A percentile compares a stretch with the other conserved stretches of the same genome.
Evolutionary conservation across 257 asterid species (phyloP).

Genomic region (Phtheirospermum japonicum): DNA sequence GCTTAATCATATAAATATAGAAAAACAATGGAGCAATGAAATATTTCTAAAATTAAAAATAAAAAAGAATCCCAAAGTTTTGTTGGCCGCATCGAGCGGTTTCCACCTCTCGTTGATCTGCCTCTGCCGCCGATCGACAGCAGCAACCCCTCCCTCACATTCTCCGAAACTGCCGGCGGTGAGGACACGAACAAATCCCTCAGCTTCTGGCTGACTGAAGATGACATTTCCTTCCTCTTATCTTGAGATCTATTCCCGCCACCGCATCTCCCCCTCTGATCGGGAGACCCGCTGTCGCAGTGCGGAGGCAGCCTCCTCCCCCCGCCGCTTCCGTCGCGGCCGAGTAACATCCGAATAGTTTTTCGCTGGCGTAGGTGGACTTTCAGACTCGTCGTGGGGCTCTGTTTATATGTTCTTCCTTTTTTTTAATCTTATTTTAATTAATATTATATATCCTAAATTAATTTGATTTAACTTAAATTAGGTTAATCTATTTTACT

Average conservation of each 20-base stretch:
- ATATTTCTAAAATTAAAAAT: no score
- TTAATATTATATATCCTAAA: no score
- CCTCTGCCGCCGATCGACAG: conserved; percentile 34
- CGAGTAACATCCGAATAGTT: conserved; percentile 83
- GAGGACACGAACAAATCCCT: conserved; percentile 69
- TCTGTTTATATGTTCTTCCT: no score
- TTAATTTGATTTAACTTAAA: no score
- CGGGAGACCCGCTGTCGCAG: conserved; percentile 34
- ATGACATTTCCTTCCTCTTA: conserved; percentile 32
- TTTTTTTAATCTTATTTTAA: no score
- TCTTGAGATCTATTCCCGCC: conserved; percentile 30
- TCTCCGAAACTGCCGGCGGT: conserved; percentile 58
- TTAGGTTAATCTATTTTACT: no score
- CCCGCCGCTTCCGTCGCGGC: conserved; percentile 43
- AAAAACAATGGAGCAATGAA: no score
- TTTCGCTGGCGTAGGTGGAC: conserved; percentile 86
- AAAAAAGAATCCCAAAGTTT: no score
- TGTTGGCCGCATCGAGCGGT: conserved; percentile 57
- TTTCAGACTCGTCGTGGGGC: conserved; percentile 85
- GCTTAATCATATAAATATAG: no score
- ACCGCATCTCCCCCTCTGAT: conserved; percentile 30
- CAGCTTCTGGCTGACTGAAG: conserved; percentile 44
- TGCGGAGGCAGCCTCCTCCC: conserved; percentile 37
- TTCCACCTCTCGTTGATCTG: conserved; percentile 39
- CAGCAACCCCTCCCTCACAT: conserved; percentile 39